Percentiles rank a stretch among this genome's conserved stretches.
These are phyloP conservation scores for Dryas octopetala DNA, from an alignment of 306 rosid species.

Conservation along the genomic window DNA sequence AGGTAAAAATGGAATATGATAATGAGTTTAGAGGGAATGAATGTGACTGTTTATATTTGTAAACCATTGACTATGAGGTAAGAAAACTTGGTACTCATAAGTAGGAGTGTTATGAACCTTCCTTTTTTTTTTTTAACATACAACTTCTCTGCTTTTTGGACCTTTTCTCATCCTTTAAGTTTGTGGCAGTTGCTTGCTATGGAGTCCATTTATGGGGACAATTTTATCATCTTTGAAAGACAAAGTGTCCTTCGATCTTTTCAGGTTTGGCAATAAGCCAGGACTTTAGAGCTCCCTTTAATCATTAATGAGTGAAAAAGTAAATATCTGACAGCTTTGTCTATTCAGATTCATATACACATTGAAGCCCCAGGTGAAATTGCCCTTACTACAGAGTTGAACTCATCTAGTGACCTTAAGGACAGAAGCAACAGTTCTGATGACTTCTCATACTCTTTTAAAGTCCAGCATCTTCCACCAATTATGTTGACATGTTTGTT, in stretches of 20 bases:
- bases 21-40: not conserved
- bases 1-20: not conserved
- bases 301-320: not conserved
- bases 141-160: not conserved
- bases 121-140: not conserved
- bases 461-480: constrained; percentile 75
- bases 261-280: constrained; percentile 57
- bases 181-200: constrained; percentile 67
- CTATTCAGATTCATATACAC: constrained; percentile 54
- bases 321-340: constrained; percentile 15
- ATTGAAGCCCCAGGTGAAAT: constrained; percentile 59
- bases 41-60: not conserved
- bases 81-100: not conserved
- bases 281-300: not conserved
- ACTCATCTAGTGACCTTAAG: constrained; percentile 37
- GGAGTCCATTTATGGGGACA: constrained; percentile 82
- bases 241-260: constrained; percentile 53
- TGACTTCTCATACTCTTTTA: constrained; percentile 63
- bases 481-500: constrained; percentile 76
- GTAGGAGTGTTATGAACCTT: not conserved
- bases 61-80: not conserved
- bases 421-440: constrained; percentile 26
- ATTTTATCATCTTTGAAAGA: constrained; percentile 53
- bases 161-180: constrained; percentile 21
- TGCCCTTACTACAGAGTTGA: constrained; percentile 52